Base-by-base conservation (phyloP, 2,329 filamentous ascomycete species). In the Trichoderma asperellum region DNA sequence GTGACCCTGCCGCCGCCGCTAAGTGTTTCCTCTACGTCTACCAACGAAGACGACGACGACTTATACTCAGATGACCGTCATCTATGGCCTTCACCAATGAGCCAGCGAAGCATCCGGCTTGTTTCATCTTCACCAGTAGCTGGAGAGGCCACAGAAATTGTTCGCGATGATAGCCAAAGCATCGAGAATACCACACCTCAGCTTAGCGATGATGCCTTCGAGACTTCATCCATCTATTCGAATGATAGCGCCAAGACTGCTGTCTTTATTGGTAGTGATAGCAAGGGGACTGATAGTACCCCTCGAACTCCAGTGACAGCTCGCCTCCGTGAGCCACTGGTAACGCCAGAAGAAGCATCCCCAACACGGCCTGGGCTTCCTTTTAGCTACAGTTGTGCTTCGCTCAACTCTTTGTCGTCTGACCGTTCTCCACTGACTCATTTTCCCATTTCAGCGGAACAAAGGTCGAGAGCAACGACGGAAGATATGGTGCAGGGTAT, bases 401-500 rank as follows among this genome's bases (percentile, higher is more conserved):
- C 72, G 8, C 35, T 70, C 62, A 70, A 43, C 27, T 72, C 71
- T 14, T 24, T 67, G 18, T 64, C 71, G 4, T 72, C 72, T 16
- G 58, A 63, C n/a, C 66, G 55, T 21, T 75, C 74, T 4, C 74
- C 75, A 4, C 53, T 77, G 56, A 75, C 73, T 27, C 74, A 73
- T 40, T 77, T 77, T n/a, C 75, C 76, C 5, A 77, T 77, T n/a
- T 66, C 71, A n/a, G 62, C 72, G 18, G 69, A 74, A 24, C 71
- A 70, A 56, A 71, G 67, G 29, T 70, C 73, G 18, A 73, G 75
- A 18, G 71, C 76, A 16, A 77, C 75, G 5, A 72, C 76, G 29
- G 69, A 71, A n/a, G 72, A 71, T 21, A 66, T 76, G 16, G 68
- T 73, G 24, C 71, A 70, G 27, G 73, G 72, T 18, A 68, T 77